These are phyloP conservation scores for Talaromyces sp. DNA, from an alignment of 2,329 filamentous ascomycete species.

Conservation along the genomic window DNA sequence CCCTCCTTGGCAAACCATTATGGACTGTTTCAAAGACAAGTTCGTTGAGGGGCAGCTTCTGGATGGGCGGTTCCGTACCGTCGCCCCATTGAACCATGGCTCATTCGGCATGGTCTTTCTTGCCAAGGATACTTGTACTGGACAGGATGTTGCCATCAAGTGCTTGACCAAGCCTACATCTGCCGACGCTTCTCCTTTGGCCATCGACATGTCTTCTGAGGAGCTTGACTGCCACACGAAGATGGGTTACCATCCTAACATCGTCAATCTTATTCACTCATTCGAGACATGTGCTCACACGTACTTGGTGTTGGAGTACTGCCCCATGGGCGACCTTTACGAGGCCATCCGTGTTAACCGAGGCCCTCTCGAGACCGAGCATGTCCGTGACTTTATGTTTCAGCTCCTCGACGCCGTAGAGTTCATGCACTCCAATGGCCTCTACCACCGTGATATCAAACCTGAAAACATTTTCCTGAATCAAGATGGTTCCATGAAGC, in stretches of 20 bases:
- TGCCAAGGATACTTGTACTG: conserved; percentile 73
- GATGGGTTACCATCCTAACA: conserved; percentile 77
- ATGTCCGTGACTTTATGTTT: conserved; percentile 96
- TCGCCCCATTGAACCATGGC: conserved; percentile 94
- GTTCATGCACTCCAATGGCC: conserved; percentile 83
- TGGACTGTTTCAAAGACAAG: conserved; percentile 36
- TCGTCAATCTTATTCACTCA: conserved; percentile 85
- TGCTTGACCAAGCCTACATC: conserved; percentile 81
- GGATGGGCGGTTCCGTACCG: conserved; percentile 77
- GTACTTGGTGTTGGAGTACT: conserved; percentile 93
- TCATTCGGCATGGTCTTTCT: conserved; percentile 99
- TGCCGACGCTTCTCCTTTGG: conserved; percentile 59
- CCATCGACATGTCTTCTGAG: conserved; percentile 68
- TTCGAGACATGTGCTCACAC: conserved; percentile 90
- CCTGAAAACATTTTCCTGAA: conserved; percentile 98
- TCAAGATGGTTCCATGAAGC: conserved; percentile 82
- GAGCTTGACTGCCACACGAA: conserved; percentile 68
- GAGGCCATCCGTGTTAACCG: conserved; percentile 88
- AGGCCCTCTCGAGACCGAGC: conserved; percentile 88
- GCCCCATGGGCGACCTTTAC: conserved; percentile 90
- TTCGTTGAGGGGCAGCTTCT: conserved; percentile 36
- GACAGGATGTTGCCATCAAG: conserved; percentile 87
- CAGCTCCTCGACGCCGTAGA: conserved; percentile 85
- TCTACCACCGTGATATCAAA: conserved; percentile 98
- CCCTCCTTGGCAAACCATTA: conserved; percentile 16